A percentile compares a stretch with the other conserved stretches of the same genome.
These are phyloP conservation scores for Boletales sp. DNA, from an alignment of 768 basidiomycete species.

Conservation along the genomic window DNA sequence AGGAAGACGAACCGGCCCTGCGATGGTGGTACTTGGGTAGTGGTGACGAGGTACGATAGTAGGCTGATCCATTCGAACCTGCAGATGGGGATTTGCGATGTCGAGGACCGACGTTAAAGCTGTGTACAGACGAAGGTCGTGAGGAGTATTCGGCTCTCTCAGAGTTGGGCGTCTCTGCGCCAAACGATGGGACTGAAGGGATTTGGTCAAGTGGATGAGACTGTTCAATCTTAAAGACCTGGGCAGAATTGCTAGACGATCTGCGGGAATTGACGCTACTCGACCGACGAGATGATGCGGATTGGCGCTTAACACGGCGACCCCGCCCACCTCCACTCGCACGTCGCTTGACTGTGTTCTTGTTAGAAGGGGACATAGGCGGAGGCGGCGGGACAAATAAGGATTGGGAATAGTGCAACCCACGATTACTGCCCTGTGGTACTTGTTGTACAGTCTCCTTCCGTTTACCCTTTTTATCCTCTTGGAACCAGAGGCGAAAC, in stretches of 20 bases:
- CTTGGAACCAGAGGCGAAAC: constrained; percentile 90
- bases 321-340: constrained; percentile 43
- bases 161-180: constrained; percentile 83
- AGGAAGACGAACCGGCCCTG: constrained; percentile 75
- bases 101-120: constrained; percentile 54
- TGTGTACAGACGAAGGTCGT: constrained; percentile 83
- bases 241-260: constrained; percentile 52
- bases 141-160: constrained; percentile 78
- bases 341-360: constrained; percentile 47
- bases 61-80: constrained; percentile 69
- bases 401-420: constrained; percentile 25
- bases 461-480: constrained; percentile 85
- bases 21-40: constrained; percentile 73
- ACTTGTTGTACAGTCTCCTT: constrained; percentile 41
- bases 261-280: constrained; percentile 89
- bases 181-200: constrained; percentile 67
- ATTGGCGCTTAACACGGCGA: constrained; percentile 63
- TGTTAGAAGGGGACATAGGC: constrained; percentile 27
- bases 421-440: constrained; percentile 19
- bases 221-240: constrained; percentile 51
- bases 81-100: constrained; percentile 76
- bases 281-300: constrained; percentile 79
- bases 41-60: constrained; percentile 68
- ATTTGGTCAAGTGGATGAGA: constrained; percentile 45
- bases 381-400: constrained; percentile 20